Conservation (phyloP, 2,329 filamentous ascomycete species). For the Diaporthe citriasiana region DNA sequence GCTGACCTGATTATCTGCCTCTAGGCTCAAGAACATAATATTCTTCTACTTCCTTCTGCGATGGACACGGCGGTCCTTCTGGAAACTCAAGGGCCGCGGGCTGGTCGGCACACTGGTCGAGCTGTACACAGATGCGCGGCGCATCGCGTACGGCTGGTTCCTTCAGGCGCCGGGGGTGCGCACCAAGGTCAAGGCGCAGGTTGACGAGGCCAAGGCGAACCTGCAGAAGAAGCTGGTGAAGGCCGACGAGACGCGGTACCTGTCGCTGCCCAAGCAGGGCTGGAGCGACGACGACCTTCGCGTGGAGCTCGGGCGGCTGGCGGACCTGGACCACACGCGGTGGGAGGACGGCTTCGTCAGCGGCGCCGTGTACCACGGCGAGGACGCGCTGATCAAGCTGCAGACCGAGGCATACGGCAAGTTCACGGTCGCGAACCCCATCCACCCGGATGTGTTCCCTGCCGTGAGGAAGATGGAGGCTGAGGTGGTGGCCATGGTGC, state of each 20-base stretch:
- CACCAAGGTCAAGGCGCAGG: constrained; percentile 85
- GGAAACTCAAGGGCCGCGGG: constrained; percentile 91
- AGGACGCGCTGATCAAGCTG: constrained; percentile 82
- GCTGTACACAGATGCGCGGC: constrained; percentile 78
- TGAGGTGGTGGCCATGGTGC: constrained; percentile 95
- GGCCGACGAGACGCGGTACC: constrained; percentile 78
- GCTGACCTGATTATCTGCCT: not conserved
- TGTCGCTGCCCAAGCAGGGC: constrained; percentile 85
- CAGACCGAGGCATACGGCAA: constrained; percentile 94
- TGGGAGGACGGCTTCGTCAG: constrained; percentile 98
- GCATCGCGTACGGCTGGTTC: constrained; percentile 86
- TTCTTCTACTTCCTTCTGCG: constrained; percentile 91
- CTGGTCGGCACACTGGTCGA: constrained; percentile 83
- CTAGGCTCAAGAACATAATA: constrained; percentile 85
- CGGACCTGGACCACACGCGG: constrained; percentile 90
- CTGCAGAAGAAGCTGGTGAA: constrained; percentile 88
- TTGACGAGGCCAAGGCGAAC: constrained; percentile 83
- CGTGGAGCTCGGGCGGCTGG: constrained; percentile 83
- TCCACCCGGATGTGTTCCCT: constrained; percentile 98
- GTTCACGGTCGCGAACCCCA: constrained; percentile 96
- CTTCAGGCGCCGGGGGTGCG: constrained; percentile 89
- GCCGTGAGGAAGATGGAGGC: constrained; percentile 99
- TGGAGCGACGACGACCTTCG: constrained; percentile 84
- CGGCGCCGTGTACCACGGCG: constrained; percentile 96
- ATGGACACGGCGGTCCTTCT: constrained; percentile 83